Conservation (phyloP, 768 basidiomycete genomes). For the Lentinus brumalis region DNA sequence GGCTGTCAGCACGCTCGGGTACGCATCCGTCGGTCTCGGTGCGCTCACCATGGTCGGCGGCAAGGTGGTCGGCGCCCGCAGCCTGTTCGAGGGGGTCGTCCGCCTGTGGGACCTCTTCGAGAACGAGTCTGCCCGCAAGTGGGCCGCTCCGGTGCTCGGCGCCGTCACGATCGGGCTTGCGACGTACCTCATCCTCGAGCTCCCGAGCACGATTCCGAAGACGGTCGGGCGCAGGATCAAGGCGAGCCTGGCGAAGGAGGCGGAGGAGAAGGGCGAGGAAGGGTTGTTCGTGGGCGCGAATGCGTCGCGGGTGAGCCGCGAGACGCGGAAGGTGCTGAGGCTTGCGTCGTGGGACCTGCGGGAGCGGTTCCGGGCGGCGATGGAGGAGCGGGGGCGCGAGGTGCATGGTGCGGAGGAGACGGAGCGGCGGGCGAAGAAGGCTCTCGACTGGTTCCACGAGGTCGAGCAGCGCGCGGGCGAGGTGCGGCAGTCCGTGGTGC, state of each 20-base stretch:
- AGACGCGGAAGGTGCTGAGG: constrained; percentile 92
- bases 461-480: constrained; percentile 50
- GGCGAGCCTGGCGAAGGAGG: constrained; percentile 56
- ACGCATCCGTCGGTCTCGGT: constrained; percentile 78
- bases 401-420: constrained; percentile 76
- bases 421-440: constrained; percentile 68
- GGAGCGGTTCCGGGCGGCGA: constrained; percentile 75
- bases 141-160: constrained; percentile 86
- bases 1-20: constrained; percentile 63
- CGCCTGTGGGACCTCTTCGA: constrained; percentile 77
- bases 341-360: constrained; percentile 88
- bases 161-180: constrained; percentile 71
- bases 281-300: constrained; percentile 65
- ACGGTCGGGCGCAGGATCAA: constrained; percentile 87
- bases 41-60: constrained; percentile 90
- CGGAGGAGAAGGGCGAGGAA: constrained; percentile 50
- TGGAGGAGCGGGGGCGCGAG: constrained; percentile 79
- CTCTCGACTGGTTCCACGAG: constrained; percentile 70
- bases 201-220: constrained; percentile 85
- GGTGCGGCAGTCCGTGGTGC: constrained; percentile 33
- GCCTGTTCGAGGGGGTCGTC: constrained; percentile 76
- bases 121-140: constrained; percentile 79
- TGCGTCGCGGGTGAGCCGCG: constrained; percentile 68
- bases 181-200: constrained; percentile 82
- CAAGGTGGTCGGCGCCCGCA: constrained; percentile 73